These are phyloP conservation scores for Streptanthus diversifolius DNA, from an alignment of 345 rosid species.

Conservation along the genomic window DNA sequence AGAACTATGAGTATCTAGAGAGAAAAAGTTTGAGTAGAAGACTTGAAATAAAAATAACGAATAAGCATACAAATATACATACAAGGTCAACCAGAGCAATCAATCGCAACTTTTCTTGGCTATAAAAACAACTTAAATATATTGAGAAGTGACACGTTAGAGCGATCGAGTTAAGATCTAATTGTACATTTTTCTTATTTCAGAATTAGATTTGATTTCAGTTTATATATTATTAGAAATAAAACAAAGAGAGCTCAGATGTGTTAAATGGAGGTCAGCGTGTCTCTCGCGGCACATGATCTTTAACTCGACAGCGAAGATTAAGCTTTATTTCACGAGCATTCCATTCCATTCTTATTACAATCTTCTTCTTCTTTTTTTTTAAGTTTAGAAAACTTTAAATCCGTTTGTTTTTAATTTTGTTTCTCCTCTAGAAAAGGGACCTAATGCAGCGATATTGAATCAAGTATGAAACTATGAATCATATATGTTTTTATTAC, in stretches of 20 bases:
- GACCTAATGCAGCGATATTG: background rate
- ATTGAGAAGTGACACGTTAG: background rate
- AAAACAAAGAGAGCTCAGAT: conserved; percentile 23
- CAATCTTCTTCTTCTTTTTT: background rate
- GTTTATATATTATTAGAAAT: background rate
- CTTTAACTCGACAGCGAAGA: conserved; percentile 34
- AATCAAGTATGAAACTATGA: no score
- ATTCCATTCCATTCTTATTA: conserved; percentile 13
- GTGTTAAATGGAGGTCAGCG: conserved; percentile 38
- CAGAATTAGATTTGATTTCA: conserved; percentile 10
- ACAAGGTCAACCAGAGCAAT: conserved; percentile 26
- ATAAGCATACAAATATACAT: background rate
- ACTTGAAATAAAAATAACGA: background rate
- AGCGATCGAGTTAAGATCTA: conserved; percentile 25
- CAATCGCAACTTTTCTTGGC: background rate
- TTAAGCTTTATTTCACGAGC: conserved; percentile 34
- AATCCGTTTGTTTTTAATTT: background rate
- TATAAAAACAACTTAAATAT: background rate
- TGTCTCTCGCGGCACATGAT: conserved; percentile 40
- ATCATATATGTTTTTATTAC: no score
- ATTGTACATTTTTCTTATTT: background rate
- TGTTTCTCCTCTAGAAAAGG: background rate
- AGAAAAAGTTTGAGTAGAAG: conserved; percentile 13
- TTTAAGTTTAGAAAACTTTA: background rate
- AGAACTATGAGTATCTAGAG: conserved; percentile 17